Evolutionary conservation across 2,329 filamentous ascomycete species (phyloP), one percentile per base, ranked within the genome.

Genomic region (Exophiala mesophila): DNA sequence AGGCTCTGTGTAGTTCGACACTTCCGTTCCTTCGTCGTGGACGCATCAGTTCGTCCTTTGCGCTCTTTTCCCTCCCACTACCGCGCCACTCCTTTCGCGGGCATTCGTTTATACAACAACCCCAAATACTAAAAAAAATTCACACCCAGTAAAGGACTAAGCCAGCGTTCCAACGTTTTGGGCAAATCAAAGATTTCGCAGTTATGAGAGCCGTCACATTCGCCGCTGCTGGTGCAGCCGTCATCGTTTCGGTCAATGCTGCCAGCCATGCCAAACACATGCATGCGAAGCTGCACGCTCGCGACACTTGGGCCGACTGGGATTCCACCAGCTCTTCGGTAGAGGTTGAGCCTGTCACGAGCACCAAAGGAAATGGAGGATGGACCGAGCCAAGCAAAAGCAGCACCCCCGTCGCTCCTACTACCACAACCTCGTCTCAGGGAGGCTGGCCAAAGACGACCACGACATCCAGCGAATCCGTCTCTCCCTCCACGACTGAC

Each of bases 121-220:
- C 32, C 19, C 55, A 54, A 56, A 35, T 43, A 47, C 47, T 47
- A 41, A 46, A 21, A 41, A 21, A n/a, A 28, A 16, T 20, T 28
- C 17, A 34, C 15, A 41, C 39, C 50, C 37, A 54, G 35, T 43
- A 43, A 35, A 41, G 41, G 47, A 53, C 50, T 43, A 48, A 52
- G 15, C 16, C 13, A 24, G 24, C 33, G 41, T 45, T 43, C 41
- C 41, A 45, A 45, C 36, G 37, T 53, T 43, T 48, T 40, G 45
- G 54, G 55, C 55, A 56, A 52, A 50, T 40, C 53, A 46, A 45
- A 57, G 53, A 55, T 55, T 61, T 61, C 56, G 57, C 34, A 35
- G 83, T 61, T 30, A 92, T 92, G 86, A 92, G 85, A 83, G 80
- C 74, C 60, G 73, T 74, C 60, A 63, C 84, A 60, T 66, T 85